Evolutionary conservation across 805 yeast genomes (phyloP), one percentile per base, ranked within the genome.

Genomic region (Cyberlindnera sargentensis): DNA sequence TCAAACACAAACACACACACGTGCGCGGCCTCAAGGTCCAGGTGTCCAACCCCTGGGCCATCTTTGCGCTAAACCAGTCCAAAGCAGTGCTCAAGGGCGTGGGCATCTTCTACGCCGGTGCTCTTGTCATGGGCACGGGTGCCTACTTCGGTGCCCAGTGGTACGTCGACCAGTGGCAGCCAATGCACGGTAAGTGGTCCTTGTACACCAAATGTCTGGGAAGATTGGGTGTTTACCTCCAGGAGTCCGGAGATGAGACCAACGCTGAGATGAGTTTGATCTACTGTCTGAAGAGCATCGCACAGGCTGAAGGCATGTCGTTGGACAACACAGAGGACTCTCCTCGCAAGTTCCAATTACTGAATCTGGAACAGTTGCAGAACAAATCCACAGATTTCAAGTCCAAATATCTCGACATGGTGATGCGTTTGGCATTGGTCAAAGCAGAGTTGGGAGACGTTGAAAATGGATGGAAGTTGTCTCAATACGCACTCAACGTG

Each of bases 151-250:
- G 47, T 8, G 32, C 37, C 6, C 28, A 36, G 7, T 40, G 32
- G 32, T 44, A 40, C 38, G 35, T 46, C 10, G 43, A 49, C 36
- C 20, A 37, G 32, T 42, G 39, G 32, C 52, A 48, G 35, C 23
- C 24, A 10, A 46, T 49, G 47, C 39, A 33, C 6, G 20, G 29
- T 2, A 40, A 40, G 9, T 49, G 49, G 52, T 43, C 48, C 2
- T 24, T 44, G 26, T 40, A 40, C 30, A 37, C 49, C 8, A 46
- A 46, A 29, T 20, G 39, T 4, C 15, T 42, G 4, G 49, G 45
- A 3, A 63, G 67, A 43, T 48, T 61, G 6, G 73, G 72, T 25
- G 51, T 71, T 5, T 68, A 64, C 34, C 60, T 65, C 37, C 75
- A 71, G 42, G 58, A 62, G 37, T 53, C 67, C 5, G 57, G 53